A percentile compares a stretch with the other conserved stretches of the same genome.
These are phyloP conservation scores for Pichia sp. DNA, from an alignment of 1,139 yeast species.

Conservation along the genomic window DNA sequence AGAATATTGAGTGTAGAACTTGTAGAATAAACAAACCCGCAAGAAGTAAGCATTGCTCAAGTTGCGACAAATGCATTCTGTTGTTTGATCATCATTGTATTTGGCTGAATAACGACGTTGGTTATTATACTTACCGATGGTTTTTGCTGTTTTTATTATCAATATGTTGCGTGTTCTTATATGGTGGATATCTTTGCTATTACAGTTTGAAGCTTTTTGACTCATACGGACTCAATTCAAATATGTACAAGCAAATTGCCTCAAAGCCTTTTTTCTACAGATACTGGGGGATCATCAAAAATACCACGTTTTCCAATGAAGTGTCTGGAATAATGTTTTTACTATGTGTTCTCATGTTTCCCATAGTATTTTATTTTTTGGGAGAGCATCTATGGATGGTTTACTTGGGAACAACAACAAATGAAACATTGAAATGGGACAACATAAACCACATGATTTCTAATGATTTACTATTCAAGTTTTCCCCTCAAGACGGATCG, in stretches of 20 bases:
- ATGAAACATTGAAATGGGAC: conserved; percentile 81
- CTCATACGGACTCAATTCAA: background rate
- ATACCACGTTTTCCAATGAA: conserved; percentile 28
- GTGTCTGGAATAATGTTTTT: conserved; percentile 44
- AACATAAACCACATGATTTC: conserved; percentile 53
- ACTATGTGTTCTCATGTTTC: conserved; percentile 44
- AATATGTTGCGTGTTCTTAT: conserved; percentile 47
- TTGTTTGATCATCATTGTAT: conserved; percentile 87
- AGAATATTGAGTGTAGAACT: conserved; percentile 30
- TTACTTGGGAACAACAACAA: conserved; percentile 83
- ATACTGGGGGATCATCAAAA: conserved; percentile 26
- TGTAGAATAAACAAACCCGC: conserved; percentile 74
- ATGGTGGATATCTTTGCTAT: conserved; percentile 49
- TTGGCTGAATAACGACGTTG: conserved; percentile 93
- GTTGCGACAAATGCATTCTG: conserved; percentile 60
- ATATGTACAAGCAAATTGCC: no score
- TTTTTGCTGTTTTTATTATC: conserved; percentile 55
- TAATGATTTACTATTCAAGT: conserved; percentile 33
- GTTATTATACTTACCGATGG: conserved; percentile 64
- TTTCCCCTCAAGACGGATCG: conserved; percentile 15
- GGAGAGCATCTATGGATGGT: conserved; percentile 54
- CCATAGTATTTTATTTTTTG: conserved; percentile 50
- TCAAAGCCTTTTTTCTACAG: conserved; percentile 20
- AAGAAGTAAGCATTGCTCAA: conserved; percentile 80
- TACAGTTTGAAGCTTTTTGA: conserved; percentile 9